Conservation (phyloP, 495 filamentous ascomycete genomes). For the Trichocladium uniseriatum region DNA sequence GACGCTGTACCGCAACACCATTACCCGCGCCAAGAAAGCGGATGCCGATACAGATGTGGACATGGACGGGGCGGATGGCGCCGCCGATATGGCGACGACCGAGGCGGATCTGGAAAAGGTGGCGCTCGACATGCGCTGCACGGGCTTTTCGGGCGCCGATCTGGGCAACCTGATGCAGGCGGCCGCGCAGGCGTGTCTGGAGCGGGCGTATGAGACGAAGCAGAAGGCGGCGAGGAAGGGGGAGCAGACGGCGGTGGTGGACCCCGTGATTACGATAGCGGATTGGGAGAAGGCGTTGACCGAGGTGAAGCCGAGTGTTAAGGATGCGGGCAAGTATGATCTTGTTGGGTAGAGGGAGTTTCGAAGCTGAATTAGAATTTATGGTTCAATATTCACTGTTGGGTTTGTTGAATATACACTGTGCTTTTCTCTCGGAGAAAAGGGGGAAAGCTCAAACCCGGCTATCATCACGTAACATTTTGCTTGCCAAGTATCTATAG, state of each 20-base stretch:
- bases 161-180: slow-evolving; percentile 65
- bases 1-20: slow-evolving; percentile 61
- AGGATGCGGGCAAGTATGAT: slow-evolving; percentile 36
- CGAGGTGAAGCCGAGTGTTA: slow-evolving; percentile 73
- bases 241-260: slow-evolving; percentile 1
- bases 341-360: background rate
- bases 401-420: too few species aligned
- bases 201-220: slow-evolving; percentile 38
- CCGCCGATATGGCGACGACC: slow-evolving; percentile 11
- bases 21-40: slow-evolving; percentile 23
- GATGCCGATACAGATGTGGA: too few species aligned
- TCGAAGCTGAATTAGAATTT: background rate
- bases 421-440: too few species aligned
- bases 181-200: slow-evolving; percentile 68
- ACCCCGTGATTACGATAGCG: slow-evolving; percentile 47
- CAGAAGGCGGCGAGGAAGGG: slow-evolving; percentile 5
- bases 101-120: slow-evolving; percentile 45
- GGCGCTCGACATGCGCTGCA: slow-evolving; percentile 57
- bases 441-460: too few species aligned
- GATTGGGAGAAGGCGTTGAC: slow-evolving; percentile 71
- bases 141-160: slow-evolving; percentile 88
- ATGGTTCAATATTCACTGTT: too few species aligned
- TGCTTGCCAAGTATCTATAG: too few species aligned
- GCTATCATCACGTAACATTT: too few species aligned
- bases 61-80: background rate